Percentiles rank a stretch among this genome's conserved stretches.
Conservation (phyloP, 129 eudicot species). For the Saposhnikovia divaricata region DNA sequence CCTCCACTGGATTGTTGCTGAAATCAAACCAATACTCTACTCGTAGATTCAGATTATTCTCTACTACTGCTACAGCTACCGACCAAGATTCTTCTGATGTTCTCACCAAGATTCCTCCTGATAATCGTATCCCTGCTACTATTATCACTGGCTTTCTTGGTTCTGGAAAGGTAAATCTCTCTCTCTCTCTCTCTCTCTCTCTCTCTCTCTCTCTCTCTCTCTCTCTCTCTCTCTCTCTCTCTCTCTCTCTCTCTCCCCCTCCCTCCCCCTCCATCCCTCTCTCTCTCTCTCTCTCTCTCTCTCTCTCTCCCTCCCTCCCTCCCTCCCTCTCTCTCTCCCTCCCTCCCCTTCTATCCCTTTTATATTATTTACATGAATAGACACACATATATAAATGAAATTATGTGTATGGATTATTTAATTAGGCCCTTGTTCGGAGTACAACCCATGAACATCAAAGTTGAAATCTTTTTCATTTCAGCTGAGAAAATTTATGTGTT, state of each 20-base stretch:
- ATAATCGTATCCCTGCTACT: conserved; percentile 88
- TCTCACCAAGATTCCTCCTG: conserved; percentile 69
- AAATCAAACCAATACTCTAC: conserved; percentile 21
- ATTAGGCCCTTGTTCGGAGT: neutral
- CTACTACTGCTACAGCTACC: conserved; percentile 53
- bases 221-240: neutral
- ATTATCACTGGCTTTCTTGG: conserved; percentile 97
- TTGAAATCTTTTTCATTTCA: neutral
- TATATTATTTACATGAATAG: too few relatives aligned
- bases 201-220: neutral
- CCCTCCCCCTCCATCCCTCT: too few relatives aligned
- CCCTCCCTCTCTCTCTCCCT: too few relatives aligned
- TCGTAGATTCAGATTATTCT: conserved; percentile 38
- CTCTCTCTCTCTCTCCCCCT: neutral
- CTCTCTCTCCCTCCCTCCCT: too few relatives aligned
- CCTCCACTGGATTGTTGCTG: conserved; percentile 13
- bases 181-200: neutral
- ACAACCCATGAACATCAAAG: neutral
- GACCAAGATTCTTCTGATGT: conserved; percentile 51
- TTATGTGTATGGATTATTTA: too few relatives aligned
- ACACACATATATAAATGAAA: too few relatives aligned
- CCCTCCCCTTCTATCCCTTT: too few relatives aligned
- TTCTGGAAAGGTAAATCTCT: conserved; percentile 61
- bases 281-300: neutral
- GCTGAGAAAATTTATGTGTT: neutral